Base-by-base conservation (phyloP, 2,329 filamentous ascomycete genomes). In the Huntiella moniliformis region DNA sequence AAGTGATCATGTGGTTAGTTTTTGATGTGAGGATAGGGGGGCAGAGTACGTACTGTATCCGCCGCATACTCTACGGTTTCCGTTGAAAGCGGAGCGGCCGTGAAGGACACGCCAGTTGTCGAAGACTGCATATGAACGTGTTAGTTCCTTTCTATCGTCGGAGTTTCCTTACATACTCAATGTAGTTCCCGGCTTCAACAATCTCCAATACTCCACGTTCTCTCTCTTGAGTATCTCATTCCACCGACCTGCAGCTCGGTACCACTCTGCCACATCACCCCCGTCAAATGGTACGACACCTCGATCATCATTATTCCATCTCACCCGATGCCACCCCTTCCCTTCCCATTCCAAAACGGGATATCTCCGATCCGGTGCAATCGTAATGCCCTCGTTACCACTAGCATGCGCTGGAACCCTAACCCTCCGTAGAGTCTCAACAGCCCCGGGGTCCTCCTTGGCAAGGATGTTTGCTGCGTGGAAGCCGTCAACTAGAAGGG, bases 61-160 rank as follows among this genome's bases (percentile, higher is more conserved):
- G 50, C 91, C 91, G 60, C 87, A 95, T 56, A 98, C 82, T 53
- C 87, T 77, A 53, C 91, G 70, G 56, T 81, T 76, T 1, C 91
- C 91, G 4, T 77, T 80, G 56, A 96, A 98, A 0, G 74, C 74
- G 44, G 77, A 77, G 54, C 91, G 70, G 1, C 88, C 91, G 60
- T 98, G 91, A 54, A 96, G 64, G 32, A 95, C 81, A 49, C 91
- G 73, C 86, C 88, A 95, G 57, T 98, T 96, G 58, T 98, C 84
- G 60, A 98, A 95, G 40, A 96, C 82, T 82, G 54, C 8, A 40
- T 10, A 40, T 18, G n/a, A 13, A 38, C 28, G 18, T 13, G 28
- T 45, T 37, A 41, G 17, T 10, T 17, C 18, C 7, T 15, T 15
- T 12, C 11, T 34, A n/a, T 36, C 4, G 35, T 13, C 17, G 15